Conservation (phyloP, 2,329 filamentous ascomycete species). For the Beauveria asiatica region DNA sequence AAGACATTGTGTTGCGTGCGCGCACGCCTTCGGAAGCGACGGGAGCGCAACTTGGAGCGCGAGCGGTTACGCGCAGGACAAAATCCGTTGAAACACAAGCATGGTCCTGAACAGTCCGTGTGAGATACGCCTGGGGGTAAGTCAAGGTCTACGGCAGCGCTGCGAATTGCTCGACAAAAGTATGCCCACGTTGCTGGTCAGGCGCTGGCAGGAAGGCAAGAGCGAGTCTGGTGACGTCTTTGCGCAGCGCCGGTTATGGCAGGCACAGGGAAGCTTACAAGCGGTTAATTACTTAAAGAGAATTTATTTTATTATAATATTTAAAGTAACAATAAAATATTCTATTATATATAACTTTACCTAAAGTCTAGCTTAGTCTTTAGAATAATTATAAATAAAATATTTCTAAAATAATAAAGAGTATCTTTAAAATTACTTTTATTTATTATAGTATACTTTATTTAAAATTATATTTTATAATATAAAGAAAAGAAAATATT, state of each 20-base stretch:
- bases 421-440: too few species aligned
- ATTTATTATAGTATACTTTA: too few species aligned
- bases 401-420: too few species aligned
- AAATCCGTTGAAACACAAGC: not conserved
- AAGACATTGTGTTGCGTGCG: conserved; percentile 1
- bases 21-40: not conserved
- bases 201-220: not conserved
- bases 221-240: conserved; percentile 4
- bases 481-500: too few species aligned
- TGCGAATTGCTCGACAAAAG: not conserved
- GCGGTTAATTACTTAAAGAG: too few species aligned
- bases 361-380: too few species aligned
- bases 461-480: too few species aligned
- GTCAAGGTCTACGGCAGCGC: not conserved
- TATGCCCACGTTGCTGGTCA: not conserved
- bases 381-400: too few species aligned
- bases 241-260: not conserved
- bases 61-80: not conserved
- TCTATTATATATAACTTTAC: too few species aligned
- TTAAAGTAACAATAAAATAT: too few species aligned
- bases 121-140: not conserved
- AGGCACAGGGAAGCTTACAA: not conserved
- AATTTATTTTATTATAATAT: too few species aligned
- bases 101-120: not conserved
- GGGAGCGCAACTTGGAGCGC: not conserved